Evolutionary conservation across 2,329 filamentous ascomycete species (phyloP).

Genomic region (Calonectria pseudoturangicola): DNA sequence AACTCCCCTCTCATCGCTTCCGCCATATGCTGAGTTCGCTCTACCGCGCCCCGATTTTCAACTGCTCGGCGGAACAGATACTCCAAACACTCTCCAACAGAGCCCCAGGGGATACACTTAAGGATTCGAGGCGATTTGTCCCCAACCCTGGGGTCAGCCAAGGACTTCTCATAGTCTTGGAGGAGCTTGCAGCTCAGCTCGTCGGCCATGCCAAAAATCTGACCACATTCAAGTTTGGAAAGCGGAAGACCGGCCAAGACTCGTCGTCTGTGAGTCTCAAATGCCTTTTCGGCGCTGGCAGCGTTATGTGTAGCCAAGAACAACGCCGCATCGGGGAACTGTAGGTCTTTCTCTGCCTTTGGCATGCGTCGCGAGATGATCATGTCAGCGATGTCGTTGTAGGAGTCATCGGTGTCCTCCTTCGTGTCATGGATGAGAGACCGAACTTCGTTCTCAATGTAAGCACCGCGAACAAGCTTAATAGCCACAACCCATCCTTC

Average conservation of each 20-base stretch:
- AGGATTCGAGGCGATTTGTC: constrained; percentile 55
- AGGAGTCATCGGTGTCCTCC: constrained; percentile 70
- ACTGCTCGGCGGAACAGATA: constrained; percentile 62
- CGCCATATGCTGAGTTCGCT: constrained; percentile 56
- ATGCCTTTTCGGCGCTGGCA: constrained; percentile 63
- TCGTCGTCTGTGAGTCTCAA: constrained; percentile 63
- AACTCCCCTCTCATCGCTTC: constrained; percentile 56
- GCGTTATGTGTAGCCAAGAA: constrained; percentile 74
- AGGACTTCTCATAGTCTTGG: constrained; percentile 56
- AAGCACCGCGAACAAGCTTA: constrained; percentile 75
- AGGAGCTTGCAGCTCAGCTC: constrained; percentile 71
- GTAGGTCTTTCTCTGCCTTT: constrained; percentile 31
- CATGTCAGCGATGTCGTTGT: constrained; percentile 68
- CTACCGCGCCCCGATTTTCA: constrained; percentile 62
- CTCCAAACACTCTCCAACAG: constrained; percentile 61
- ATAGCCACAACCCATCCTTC: constrained; percentile 72
- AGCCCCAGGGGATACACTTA: constrained; percentile 64
- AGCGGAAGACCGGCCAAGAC: constrained; percentile 57
- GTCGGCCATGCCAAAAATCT: constrained; percentile 76
- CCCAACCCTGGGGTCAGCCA: not conserved
- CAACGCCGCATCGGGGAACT: constrained; percentile 67
- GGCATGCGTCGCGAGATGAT: constrained; percentile 62
- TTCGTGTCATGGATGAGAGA: constrained; percentile 71
- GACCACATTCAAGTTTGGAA: constrained; percentile 67
- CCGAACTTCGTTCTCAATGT: constrained; percentile 69